phyloP scores from a whole-genome alignment of 1,284 basidiomycete genomes.

The Malassezia caprae region DNA sequence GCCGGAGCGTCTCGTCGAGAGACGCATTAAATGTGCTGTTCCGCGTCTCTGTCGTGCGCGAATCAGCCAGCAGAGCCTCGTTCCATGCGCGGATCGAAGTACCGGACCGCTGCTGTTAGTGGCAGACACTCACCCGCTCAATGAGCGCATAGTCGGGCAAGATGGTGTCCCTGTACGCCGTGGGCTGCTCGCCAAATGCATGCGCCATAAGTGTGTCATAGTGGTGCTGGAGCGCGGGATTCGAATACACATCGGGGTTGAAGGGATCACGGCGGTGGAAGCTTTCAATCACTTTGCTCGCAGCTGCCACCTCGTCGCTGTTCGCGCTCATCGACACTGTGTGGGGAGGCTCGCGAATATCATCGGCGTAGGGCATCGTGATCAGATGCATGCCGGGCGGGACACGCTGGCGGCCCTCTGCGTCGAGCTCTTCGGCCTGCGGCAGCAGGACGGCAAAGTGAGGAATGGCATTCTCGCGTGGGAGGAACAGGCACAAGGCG shows the following conservation, averaged over 20 bases:
- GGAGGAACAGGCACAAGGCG: slow-evolving; percentile 64
- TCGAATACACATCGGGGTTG: slow-evolving; percentile 78
- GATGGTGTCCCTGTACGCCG: slow-evolving; percentile 65
- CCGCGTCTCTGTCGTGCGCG: slow-evolving; percentile 12
- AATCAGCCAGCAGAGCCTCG: slow-evolving; percentile 57
- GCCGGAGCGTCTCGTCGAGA: neutral
- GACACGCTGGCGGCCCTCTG: slow-evolving; percentile 63
- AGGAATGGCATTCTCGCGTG: slow-evolving; percentile 65
- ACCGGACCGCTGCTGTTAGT: slow-evolving; percentile 59
- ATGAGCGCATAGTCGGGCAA: slow-evolving; percentile 67
- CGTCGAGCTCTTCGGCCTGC: slow-evolving; percentile 61
- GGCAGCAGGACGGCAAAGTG: slow-evolving; percentile 76
- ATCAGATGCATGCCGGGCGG: slow-evolving; percentile 88
- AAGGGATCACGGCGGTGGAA: slow-evolving; percentile 69
- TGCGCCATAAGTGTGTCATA: slow-evolving; percentile 80
- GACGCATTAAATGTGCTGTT: neutral
- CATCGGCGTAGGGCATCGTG: slow-evolving; percentile 82
- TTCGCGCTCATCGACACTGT: slow-evolving; percentile 53
- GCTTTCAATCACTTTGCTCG: slow-evolving; percentile 66
- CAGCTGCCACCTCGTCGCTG: slow-evolving; percentile 60
- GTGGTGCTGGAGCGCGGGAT: slow-evolving; percentile 74
- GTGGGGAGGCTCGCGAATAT: slow-evolving; percentile 58
- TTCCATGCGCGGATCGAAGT: slow-evolving; percentile 68
- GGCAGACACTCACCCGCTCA: slow-evolving; percentile 57
- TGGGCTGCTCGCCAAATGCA: slow-evolving; percentile 65